Conservation (phyloP, 148 eudicot genomes). For the Chenopodium formosanum region DNA sequence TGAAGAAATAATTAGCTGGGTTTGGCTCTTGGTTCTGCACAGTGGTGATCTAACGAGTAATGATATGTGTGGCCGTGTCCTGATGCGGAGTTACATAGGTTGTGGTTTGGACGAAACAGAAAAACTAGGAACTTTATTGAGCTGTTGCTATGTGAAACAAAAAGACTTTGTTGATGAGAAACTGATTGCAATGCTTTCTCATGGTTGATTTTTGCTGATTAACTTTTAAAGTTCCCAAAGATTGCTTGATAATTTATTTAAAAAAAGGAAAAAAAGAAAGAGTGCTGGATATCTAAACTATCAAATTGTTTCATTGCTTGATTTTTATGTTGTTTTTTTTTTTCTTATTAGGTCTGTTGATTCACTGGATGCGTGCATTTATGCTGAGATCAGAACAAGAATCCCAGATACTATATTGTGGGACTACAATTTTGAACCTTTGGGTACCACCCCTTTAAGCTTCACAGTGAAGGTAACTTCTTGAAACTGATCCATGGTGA, state of each 20-base stretch:
- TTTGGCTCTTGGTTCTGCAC: background rate
- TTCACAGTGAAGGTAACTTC: constrained; percentile 85
- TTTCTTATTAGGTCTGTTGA: constrained; percentile 65
- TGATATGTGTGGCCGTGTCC: background rate
- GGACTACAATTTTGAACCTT: constrained; percentile 96
- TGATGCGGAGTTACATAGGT: background rate
- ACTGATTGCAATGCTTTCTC: background rate
- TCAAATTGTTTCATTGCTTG: background rate
- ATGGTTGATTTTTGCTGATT: background rate
- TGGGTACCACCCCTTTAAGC: constrained; percentile 79
- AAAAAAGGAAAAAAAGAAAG: background rate
- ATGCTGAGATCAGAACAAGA: constrained; percentile 93
- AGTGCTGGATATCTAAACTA: background rate
- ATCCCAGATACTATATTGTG: constrained; percentile 87
- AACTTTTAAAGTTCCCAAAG: background rate
- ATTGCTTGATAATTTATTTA: too few species aligned
- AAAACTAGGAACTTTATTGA: background rate
- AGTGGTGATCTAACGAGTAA: background rate
- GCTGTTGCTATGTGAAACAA: background rate
- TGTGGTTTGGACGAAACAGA: background rate
- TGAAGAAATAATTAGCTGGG: background rate
- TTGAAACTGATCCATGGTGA: constrained; percentile 5
- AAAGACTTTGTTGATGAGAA: background rate
- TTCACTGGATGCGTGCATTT: constrained; percentile 74
- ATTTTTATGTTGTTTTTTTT: background rate